Conservation (phyloP, 345 rosid genomes). For the Rhodomyrtus tomentosa region DNA sequence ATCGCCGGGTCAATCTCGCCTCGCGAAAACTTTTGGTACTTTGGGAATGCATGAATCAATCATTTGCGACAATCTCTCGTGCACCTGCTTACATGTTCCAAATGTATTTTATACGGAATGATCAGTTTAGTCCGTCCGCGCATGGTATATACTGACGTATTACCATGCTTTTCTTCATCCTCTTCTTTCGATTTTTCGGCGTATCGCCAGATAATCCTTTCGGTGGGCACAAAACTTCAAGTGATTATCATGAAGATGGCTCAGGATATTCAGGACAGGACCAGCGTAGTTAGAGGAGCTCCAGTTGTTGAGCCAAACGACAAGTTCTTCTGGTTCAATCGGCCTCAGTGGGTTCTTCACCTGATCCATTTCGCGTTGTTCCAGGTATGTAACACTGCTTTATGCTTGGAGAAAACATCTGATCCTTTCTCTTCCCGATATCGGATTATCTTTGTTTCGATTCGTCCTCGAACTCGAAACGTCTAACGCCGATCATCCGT, state of each 20-base stretch:
- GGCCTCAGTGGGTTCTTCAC: slow-evolving; percentile 37
- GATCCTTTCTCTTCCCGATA: neutral
- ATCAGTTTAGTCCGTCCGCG: neutral
- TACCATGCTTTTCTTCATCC: neutral
- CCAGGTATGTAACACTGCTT: slow-evolving; percentile 12
- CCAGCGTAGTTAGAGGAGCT: slow-evolving; percentile 32
- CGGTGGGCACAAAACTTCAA: slow-evolving; percentile 49
- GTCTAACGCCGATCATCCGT: neutral
- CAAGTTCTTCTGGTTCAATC: slow-evolving; percentile 51
- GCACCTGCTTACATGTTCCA: neutral
- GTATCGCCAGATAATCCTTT: slow-evolving; percentile 26
- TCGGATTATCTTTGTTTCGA: neutral
- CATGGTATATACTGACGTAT: neutral
- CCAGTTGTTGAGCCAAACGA: slow-evolving; percentile 46
- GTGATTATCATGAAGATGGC: slow-evolving; percentile 52
- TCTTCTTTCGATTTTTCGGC: neutral
- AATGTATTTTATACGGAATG: neutral
- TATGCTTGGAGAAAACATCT: neutral
- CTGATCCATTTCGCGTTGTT: slow-evolving; percentile 34
- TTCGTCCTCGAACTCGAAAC: neutral
- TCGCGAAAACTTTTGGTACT: neutral
- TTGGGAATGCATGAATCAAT: neutral
- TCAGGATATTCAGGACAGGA: slow-evolving; percentile 24
- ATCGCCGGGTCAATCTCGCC: neutral
- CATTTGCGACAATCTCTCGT: neutral